phyloP scores from a whole-genome alignment of 345 rosid species.

The Salix suchowensis region DNA sequence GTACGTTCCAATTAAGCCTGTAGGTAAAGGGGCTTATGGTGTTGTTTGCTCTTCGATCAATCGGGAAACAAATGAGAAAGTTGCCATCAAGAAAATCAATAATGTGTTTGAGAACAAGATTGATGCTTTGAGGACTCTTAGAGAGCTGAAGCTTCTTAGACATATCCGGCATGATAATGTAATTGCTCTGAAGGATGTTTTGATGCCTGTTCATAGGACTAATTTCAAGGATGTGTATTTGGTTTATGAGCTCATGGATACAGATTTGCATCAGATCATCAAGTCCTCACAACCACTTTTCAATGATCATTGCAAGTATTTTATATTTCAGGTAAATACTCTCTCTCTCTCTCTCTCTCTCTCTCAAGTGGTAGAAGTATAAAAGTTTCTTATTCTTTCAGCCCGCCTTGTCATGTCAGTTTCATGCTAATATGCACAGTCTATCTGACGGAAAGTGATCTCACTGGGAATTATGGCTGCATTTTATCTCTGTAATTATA shows the following conservation, averaged over 20 bases:
- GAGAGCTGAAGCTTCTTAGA: slow-evolving; percentile 78
- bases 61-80: slow-evolving; percentile 67
- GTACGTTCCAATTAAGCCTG: slow-evolving; percentile 74
- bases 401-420: neutral
- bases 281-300: slow-evolving; percentile 68
- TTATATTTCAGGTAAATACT: slow-evolving; percentile 60
- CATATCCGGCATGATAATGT: slow-evolving; percentile 73
- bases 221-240: slow-evolving; percentile 79
- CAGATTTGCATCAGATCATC: slow-evolving; percentile 77
- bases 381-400: neutral
- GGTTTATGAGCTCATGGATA: slow-evolving; percentile 85
- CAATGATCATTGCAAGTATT: slow-evolving; percentile 74
- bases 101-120: slow-evolving; percentile 62
- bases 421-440: neutral
- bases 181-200: slow-evolving; percentile 72
- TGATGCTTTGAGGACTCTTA: slow-evolving; percentile 67
- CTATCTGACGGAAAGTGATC: neutral
- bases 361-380: neutral
- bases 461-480: neutral
- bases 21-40: slow-evolving; percentile 81
- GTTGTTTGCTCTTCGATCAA: slow-evolving; percentile 78
- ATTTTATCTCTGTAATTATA: neutral
- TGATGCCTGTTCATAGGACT: slow-evolving; percentile 61
- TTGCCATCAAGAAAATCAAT: slow-evolving; percentile 74
- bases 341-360: neutral